phyloP scores from a whole-genome alignment of 208 protist genomes.

The Trypanosoma conorhini region DNA sequence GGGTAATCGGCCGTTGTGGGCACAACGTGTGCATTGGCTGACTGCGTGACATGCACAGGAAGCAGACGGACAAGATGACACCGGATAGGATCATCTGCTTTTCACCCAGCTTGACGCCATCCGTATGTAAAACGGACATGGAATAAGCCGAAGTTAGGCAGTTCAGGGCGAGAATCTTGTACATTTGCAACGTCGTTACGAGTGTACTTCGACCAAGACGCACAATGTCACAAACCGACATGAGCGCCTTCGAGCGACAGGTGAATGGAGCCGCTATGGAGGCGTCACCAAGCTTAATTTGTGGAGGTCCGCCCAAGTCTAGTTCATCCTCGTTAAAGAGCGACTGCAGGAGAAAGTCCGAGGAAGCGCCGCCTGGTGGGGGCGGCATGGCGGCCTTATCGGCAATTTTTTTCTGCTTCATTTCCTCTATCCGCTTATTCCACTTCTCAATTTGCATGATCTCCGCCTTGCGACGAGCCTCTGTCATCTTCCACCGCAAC shows the following conservation, averaged over 20 bases:
- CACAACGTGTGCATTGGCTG: constrained; percentile 93
- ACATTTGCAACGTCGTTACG: constrained; percentile 99
- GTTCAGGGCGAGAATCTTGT: constrained; percentile 99
- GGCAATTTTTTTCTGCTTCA: constrained; percentile 51
- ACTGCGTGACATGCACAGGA: constrained; percentile 97
- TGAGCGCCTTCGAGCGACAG: constrained; percentile 88
- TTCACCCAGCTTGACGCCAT: constrained; percentile 97
- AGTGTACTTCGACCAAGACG: constrained; percentile 98
- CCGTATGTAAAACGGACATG: constrained; percentile 97
- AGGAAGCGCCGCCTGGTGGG: constrained; percentile 26
- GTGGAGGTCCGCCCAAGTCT: constrained; percentile 68
- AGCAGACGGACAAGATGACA: constrained; percentile 96
- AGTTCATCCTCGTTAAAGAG: constrained; percentile 86
- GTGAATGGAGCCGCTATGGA: constrained; percentile 95
- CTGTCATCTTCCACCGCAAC: constrained; percentile 73
- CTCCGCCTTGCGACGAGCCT: constrained; percentile 84
- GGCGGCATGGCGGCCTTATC: constrained; percentile 54
- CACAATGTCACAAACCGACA: constrained; percentile 94
- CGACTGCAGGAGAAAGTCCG: constrained; percentile 90
- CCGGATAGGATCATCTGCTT: constrained; percentile 96
- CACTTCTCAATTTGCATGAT: constrained; percentile 75
- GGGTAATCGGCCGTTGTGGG: constrained; percentile 88
- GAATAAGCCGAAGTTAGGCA: constrained; percentile 97
- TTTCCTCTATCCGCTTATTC: constrained; percentile 78
- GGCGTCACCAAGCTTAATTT: constrained; percentile 93